A percentile compares a stretch with the other conserved stretches of the same genome.
Evolutionary conservation across 2,329 filamentous ascomycete species (phyloP).

Genomic region (Chaetomium olivaceum): DNA sequence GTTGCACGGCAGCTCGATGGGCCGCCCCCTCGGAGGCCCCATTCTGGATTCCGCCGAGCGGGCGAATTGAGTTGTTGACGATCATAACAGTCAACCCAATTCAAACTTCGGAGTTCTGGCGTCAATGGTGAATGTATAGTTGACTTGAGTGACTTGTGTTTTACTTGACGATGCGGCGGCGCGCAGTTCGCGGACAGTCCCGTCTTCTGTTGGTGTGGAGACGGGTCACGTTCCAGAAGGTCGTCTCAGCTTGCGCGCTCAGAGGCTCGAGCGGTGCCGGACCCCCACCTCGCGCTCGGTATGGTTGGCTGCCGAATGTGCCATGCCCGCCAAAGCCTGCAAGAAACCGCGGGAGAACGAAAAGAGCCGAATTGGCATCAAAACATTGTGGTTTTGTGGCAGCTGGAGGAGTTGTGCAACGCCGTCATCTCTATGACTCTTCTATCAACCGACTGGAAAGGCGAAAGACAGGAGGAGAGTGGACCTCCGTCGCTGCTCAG

Average conservation of each 20-base stretch:
- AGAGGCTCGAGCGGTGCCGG: neutral
- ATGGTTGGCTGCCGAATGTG: neutral
- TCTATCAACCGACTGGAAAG: neutral
- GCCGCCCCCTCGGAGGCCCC: neutral
- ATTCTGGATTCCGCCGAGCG: slow-evolving; percentile 11
- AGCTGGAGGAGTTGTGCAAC: neutral
- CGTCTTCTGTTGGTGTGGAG: neutral
- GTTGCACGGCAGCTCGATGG: neutral
- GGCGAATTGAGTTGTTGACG: neutral
- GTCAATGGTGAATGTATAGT: neutral
- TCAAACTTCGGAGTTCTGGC: neutral
- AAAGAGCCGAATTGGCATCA: neutral
- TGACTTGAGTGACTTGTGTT: neutral
- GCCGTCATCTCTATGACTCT: no score
- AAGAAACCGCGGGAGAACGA: neutral
- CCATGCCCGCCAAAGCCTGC: neutral
- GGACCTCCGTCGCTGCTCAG: neutral
- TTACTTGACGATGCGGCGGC: neutral
- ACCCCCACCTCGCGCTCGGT: no score
- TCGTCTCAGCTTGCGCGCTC: slow-evolving; percentile 3
- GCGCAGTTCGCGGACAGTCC: neutral
- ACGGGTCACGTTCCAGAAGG: neutral
- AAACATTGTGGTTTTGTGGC: neutral
- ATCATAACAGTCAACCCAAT: neutral
- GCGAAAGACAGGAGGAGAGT: neutral